phyloP scores from a whole-genome alignment of 164 flowering plant species.

The Aristolochia contorta region DNA sequence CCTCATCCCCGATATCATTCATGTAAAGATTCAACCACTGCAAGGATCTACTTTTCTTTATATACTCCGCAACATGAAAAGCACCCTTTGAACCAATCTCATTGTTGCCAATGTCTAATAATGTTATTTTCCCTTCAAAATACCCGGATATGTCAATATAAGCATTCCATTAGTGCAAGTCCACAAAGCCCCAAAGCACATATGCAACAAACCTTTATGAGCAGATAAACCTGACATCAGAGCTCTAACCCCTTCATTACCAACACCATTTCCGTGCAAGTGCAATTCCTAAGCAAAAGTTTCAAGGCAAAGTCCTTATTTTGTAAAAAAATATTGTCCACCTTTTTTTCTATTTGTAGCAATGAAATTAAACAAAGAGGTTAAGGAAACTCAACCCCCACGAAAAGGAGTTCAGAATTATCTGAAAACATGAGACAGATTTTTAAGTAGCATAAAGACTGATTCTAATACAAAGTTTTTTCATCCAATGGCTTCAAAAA shows the following conservation, averaged over 20 bases:
- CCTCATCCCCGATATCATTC: conserved; percentile 99
- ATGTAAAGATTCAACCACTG: conserved; percentile 75
- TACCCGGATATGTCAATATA: conserved; percentile 10
- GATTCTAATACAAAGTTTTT: too few relatives aligned
- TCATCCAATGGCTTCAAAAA: too few relatives aligned
- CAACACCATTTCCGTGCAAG: conserved; percentile 87
- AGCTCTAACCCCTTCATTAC: conserved; percentile 88
- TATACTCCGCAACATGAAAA: conserved; percentile 70
- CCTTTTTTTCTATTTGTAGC: too few relatives aligned
- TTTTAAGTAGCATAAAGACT: too few relatives aligned
- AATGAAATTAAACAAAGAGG: too few relatives aligned
- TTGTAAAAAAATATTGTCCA: too few relatives aligned
- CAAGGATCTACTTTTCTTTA: conserved; percentile 72
- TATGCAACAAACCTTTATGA: conserved; percentile 48
- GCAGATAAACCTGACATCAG: conserved; percentile 62
- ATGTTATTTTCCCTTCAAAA: conserved; percentile 48
- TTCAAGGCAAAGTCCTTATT: neutral
- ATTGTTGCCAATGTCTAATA: conserved; percentile 77
- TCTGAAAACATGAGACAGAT: too few relatives aligned
- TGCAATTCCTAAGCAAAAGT: conserved; percentile 57
- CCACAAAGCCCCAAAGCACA: too few relatives aligned
- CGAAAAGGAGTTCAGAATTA: too few relatives aligned
- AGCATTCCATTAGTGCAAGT: neutral
- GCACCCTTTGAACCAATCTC: conserved; percentile 78
- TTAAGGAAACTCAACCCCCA: too few relatives aligned